Base-by-base conservation (phyloP, 176 grass and related monocot species). In the Elaeis guineensis region DNA sequence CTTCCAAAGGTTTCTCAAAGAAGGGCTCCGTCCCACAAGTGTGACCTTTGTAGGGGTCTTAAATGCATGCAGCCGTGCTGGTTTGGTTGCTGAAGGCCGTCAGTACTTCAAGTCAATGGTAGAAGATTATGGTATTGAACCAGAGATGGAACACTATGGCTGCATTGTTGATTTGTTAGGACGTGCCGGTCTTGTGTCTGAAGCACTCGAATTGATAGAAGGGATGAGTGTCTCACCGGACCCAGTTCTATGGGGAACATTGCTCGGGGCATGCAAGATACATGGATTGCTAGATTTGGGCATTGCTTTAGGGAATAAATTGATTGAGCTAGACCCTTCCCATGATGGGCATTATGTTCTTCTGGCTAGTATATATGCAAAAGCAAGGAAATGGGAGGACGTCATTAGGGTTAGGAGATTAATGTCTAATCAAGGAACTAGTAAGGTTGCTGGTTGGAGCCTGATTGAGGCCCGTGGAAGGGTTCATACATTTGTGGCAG, bases 341-440 rank as follows among this genome's bases (percentile, higher is more conserved):
- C 86, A 89, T 72, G 81, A 85, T 75, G 81, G 86, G 18, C 55
- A 85, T 52, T 89, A 85, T 69, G 86, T 85, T 65, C 78, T 89
- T 69, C 77, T 89, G 57, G 66, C 81, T 75, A 53, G 73, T 57
- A 64, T 89, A 50, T 89, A 84, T 25, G 86, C 86, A 0, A 79
- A 64, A 64, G 81, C 78, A 52, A 81, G 77, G 49, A 89, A 85
- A 82, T 89, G 86, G 81, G 78, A 82, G 35, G 78, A 85, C 65
- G 86, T 79, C 35, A 72, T 72, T 35, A 78, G 78, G 70, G 81
- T 89, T 26, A 78, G 81, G 54, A 84, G 67, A 62, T 64, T 85
- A 61, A 89, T 85, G 81, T 78, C 66, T 69, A 75, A 24, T 15
- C 62, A 81, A 17, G 70, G 78, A 49, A 85, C 86, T 28, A 89